Percentiles rank a stretch among this genome's conserved stretches.
phyloP scores from a whole-genome alignment of 1,284 basidiomycete genomes.

The Ganoderma multipileum region DNA sequence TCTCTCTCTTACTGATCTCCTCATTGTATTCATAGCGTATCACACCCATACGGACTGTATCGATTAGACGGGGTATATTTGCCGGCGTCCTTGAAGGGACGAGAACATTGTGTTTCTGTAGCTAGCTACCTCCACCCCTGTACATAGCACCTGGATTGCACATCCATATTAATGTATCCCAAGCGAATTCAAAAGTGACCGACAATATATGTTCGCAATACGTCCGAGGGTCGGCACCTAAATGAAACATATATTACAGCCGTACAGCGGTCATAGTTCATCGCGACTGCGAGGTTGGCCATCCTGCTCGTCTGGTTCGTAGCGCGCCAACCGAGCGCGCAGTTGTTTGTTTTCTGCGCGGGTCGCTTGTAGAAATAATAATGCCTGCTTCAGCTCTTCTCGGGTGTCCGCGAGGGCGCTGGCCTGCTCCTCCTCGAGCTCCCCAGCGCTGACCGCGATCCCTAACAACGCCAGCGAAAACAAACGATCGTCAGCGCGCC shows the following conservation, averaged over 20 bases:
- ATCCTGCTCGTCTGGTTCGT: slow-evolving; percentile 17
- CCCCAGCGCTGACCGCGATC: slow-evolving; percentile 76
- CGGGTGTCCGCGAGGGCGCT: slow-evolving; percentile 56
- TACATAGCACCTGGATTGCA: slow-evolving; percentile 18
- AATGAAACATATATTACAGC: not conserved
- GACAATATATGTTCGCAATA: not conserved
- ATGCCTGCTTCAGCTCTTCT: slow-evolving; percentile 52
- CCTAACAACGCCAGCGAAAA: slow-evolving; percentile 47
- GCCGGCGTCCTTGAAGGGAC: slow-evolving; percentile 17
- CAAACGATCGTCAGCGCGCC: not conserved
- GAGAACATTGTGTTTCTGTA: slow-evolving; percentile 16
- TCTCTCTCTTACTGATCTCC: not conserved
- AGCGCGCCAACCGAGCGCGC: slow-evolving; percentile 41
- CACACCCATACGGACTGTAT: slow-evolving; percentile 21
- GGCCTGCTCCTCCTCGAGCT: slow-evolving; percentile 61
- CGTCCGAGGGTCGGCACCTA: not conserved
- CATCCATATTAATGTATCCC: slow-evolving; percentile 21
- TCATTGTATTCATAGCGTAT: slow-evolving; percentile 22
- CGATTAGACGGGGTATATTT: slow-evolving; percentile 24
- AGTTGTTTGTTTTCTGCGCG: slow-evolving; percentile 49
- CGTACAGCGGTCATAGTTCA: not conserved
- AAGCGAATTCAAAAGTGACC: not conserved
- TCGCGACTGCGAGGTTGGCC: slow-evolving; percentile 7
- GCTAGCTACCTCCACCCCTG: slow-evolving; percentile 11
- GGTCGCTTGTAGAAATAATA: slow-evolving; percentile 37